Evolutionary conservation across 1,284 basidiomycete species (phyloP).

Genomic region (Leccinum solheimii): DNA sequence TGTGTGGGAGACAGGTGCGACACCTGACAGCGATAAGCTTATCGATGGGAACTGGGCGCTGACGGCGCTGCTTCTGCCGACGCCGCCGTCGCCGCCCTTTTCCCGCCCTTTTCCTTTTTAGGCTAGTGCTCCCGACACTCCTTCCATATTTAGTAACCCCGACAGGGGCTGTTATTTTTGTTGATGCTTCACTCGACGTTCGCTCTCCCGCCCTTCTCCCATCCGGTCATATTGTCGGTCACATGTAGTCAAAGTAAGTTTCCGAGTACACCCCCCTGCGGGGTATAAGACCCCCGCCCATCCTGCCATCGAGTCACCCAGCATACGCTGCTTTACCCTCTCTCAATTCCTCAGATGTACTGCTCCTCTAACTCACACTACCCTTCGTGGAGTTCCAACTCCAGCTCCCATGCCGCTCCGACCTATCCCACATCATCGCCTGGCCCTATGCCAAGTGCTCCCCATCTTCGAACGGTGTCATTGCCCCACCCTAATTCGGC

Average conservation of each 20-base stretch:
- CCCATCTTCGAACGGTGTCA: slow-evolving; percentile 30
- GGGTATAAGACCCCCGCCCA: slow-evolving; percentile 31
- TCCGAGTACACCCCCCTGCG: slow-evolving; percentile 12
- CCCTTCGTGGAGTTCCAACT: slow-evolving; percentile 20
- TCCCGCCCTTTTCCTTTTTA: slow-evolving; percentile 25
- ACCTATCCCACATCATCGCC: slow-evolving; percentile 21
- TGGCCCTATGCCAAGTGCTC: slow-evolving; percentile 27
- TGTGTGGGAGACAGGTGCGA: slow-evolving; percentile 6
- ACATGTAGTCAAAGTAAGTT: slow-evolving; percentile 24
- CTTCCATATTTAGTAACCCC: slow-evolving; percentile 21
- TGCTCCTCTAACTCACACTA: slow-evolving; percentile 20
- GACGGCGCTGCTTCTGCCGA: slow-evolving; percentile 14
- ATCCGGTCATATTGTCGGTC: slow-evolving; percentile 21
- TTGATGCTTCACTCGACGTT: slow-evolving; percentile 19
- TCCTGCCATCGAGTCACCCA: slow-evolving; percentile 24
- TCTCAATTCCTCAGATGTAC: slow-evolving; percentile 18
- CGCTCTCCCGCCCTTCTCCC: slow-evolving; percentile 30
- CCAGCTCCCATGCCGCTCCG: slow-evolving; percentile 6
- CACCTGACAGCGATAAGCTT: slow-evolving; percentile 18
- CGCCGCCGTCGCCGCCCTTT: slow-evolving; percentile 23
- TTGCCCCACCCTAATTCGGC: slow-evolving; percentile 34
- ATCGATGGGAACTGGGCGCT: slow-evolving; percentile 19
- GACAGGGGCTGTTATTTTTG: slow-evolving; percentile 17
- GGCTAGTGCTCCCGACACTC: slow-evolving; percentile 20
- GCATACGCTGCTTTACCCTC: slow-evolving; percentile 3